These are phyloP conservation scores for Chrysanthemum makinoi DNA, from an alignment of 129 eudicot species.

Conservation along the genomic window DNA sequence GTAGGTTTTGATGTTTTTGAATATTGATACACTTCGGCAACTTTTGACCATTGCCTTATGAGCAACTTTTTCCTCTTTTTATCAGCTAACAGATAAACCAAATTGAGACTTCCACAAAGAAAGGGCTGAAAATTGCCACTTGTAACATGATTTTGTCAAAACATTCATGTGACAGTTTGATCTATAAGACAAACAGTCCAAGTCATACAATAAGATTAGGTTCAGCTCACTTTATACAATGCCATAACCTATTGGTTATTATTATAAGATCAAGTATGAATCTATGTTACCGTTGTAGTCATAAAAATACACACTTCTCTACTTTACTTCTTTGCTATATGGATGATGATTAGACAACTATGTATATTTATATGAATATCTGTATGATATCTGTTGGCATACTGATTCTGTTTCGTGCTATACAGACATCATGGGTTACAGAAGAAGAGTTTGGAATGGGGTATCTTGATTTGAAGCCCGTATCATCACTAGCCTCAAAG, in stretches of 20 bases:
- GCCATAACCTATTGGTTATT: not conserved
- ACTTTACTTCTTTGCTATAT: not conserved
- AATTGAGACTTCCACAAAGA: too few species aligned
- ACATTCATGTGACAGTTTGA: too few species aligned
- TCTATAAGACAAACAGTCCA: too few species aligned
- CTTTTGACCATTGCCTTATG: too few species aligned
- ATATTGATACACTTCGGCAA: too few species aligned
- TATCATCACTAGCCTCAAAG: constrained; percentile 52
- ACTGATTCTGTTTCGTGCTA: constrained; percentile 19
- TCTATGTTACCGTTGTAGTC: not conserved
- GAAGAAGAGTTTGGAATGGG: constrained; percentile 99
- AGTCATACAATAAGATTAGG: too few species aligned
- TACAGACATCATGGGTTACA: constrained; percentile 96
- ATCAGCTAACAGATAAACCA: too few species aligned
- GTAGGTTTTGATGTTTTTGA: too few species aligned
- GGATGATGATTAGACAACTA: not conserved
- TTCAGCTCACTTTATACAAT: not conserved
- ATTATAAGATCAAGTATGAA: constrained; percentile 3
- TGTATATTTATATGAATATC: not conserved
- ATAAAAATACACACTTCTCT: not conserved
- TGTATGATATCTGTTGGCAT: not conserved
- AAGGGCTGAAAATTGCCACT: too few species aligned
- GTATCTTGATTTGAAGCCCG: constrained; percentile 78
- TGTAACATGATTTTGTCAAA: not conserved
- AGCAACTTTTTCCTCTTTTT: too few species aligned